Percentiles rank a stretch among this genome's conserved stretches.
Conservation (phyloP, 768 basidiomycete species). For the Tricholoma hemisulphureum region DNA sequence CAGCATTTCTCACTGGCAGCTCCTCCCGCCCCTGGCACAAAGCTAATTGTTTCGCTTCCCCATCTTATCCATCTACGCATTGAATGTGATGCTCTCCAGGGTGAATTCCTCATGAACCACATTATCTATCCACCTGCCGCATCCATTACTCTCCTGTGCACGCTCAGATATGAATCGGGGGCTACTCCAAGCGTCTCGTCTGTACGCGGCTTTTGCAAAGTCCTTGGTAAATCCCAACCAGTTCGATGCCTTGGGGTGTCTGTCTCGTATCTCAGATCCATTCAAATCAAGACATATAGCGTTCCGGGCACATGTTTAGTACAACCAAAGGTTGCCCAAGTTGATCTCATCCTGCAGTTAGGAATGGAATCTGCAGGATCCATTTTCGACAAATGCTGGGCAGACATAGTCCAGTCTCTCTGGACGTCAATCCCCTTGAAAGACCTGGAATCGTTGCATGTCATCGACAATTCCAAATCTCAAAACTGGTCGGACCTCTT, state of each 20-base stretch:
- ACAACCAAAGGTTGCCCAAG: background rate
- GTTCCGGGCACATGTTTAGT: background rate
- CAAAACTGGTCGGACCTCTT: background rate
- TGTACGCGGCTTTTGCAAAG: background rate
- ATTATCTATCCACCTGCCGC: background rate
- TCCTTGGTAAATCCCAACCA: background rate
- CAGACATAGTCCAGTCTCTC: background rate
- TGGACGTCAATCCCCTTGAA: background rate
- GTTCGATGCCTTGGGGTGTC: background rate
- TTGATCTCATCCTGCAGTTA: background rate
- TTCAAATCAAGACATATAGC: background rate
- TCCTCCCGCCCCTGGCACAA: background rate
- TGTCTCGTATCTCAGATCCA: background rate
- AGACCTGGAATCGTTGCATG: background rate
- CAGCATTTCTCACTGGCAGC: no score
- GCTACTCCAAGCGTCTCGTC: background rate
- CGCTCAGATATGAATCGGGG: background rate
- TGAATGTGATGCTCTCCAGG: background rate
- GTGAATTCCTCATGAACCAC: background rate
- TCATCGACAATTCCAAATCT: background rate
- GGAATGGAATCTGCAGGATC: no score
- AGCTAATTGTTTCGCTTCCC: background rate
- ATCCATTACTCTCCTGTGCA: background rate
- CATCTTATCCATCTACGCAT: background rate
- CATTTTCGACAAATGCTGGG: background rate